These are phyloP conservation scores for Kitagawia praeruptora DNA, from an alignment of 129 eudicot genomes.

Conservation along the genomic window DNA sequence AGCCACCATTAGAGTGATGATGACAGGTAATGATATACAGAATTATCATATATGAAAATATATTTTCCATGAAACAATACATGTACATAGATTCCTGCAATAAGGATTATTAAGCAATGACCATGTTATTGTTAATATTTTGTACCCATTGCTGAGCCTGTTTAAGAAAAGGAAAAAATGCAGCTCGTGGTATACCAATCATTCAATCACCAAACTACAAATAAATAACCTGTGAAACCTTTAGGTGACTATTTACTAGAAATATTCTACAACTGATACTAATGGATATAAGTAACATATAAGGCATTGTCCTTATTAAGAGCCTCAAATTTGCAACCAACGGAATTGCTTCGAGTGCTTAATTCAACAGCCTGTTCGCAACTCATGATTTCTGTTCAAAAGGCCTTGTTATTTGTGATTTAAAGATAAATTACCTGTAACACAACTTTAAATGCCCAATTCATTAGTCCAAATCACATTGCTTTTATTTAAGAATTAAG, in stretches of 20 bases:
- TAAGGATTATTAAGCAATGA: not conserved
- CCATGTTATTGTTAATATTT: not conserved
- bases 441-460: slow-evolving; percentile 52
- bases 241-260: slow-evolving; percentile 7
- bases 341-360: slow-evolving; percentile 12
- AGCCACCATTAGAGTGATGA: not conserved
- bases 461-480: slow-evolving; percentile 46
- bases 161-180: not conserved
- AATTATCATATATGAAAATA: not conserved
- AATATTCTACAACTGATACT: not conserved
- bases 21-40: not conserved
- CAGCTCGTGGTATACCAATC: not conserved
- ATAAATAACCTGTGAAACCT: not conserved
- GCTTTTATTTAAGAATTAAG: slow-evolving; percentile 15
- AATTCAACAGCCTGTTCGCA: slow-evolving; percentile 23
- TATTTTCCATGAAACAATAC: not conserved
- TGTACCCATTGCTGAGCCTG: not conserved
- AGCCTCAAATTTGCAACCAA: slow-evolving; percentile 5
- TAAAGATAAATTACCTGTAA: slow-evolving; percentile 52
- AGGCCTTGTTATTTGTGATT: slow-evolving; percentile 45
- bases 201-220: not conserved
- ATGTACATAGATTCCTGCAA: not conserved
- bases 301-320: not conserved
- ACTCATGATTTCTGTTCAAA: slow-evolving; percentile 47
- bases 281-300: too few species aligned